Evolutionary conservation across 139 green algal species (phyloP), one percentile per base, ranked within the genome.

Genomic region (Nannochloris sp.): DNA sequence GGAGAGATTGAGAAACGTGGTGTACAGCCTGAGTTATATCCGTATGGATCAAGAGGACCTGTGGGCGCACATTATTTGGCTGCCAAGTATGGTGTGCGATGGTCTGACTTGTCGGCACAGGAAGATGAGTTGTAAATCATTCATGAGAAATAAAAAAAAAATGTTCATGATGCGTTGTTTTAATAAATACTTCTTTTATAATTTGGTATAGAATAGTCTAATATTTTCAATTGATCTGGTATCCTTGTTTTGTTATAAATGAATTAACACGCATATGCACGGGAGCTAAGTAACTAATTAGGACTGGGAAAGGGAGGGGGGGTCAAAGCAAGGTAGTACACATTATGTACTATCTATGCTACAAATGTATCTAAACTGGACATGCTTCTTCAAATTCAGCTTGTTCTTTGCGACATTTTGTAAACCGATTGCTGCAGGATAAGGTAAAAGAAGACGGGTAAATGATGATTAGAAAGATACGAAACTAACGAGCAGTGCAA

Each of bases 31-130:
- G 94, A 99, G 82, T 74, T 96, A 66, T 99, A 99, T 78, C 95
- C 94, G 0, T 99, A 98, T 66, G 93, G 93, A 73, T 92, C 78
- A 68, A 68, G 94, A 14, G 95, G 95, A 4, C 95, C 95, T 6
- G 85, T 99, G 56, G 94, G 94, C 0, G 81, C 91, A 3, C 91
- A 99, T 79, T 99, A 99, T 77, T 76, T 99, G 31, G 95, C 92
- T 5, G 88, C 92, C 5, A 97, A 96, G 80, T 91, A 97, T 77
- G 78, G 81, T 51, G 95, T 98, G 30, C 81, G 95, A 2, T 99
- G 94, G 94, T 90, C 90, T 3, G 94, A 97, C 66, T 54, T 86
- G 29, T 42, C 10, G 24, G 51, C 70, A 29, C 64, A 75, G 31
- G 66, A 74, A 15, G 62, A 70, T 46, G 9, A 61, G 54, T 35